A percentile compares a stretch with the other conserved stretches of the same genome.
phyloP scores from a whole-genome alignment of 208 protist genomes.

The Herpetomonas samuelpessoai region DNA sequence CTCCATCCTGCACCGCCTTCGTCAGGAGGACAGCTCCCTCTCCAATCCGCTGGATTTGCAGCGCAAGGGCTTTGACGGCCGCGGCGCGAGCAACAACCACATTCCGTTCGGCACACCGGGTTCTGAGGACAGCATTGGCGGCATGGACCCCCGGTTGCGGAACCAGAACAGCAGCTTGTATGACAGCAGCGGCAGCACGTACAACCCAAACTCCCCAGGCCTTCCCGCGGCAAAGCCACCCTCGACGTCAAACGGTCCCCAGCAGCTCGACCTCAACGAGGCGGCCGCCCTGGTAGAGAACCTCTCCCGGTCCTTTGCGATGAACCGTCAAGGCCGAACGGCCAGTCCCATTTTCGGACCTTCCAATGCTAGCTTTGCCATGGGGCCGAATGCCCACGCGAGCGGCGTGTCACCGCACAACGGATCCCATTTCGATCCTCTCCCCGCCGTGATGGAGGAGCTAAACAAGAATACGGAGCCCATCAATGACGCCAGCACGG shows the following conservation, averaged over 20 bases:
- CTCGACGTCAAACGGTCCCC: neutral
- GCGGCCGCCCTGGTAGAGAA: neutral
- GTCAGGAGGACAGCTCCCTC: neutral
- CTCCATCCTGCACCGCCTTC: neutral
- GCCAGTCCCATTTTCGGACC: neutral
- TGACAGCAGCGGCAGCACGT: neutral
- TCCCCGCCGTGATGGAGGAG: neutral
- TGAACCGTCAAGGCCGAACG: neutral
- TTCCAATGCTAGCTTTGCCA: neutral
- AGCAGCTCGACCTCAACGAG: neutral
- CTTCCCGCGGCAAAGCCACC: neutral
- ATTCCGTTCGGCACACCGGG: neutral
- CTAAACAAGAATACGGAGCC: neutral
- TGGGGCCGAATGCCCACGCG: too few species aligned
- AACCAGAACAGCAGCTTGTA: neutral
- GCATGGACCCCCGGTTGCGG: neutral
- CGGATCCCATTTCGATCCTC: neutral
- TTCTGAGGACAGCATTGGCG: neutral
- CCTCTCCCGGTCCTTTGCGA: neutral
- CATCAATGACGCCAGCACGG: conserved; percentile 5
- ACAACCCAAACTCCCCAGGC: neutral
- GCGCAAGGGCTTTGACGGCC: neutral
- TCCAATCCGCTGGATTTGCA: neutral
- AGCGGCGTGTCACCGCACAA: neutral
- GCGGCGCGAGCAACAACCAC: neutral